These are phyloP conservation scores for Blastomyces silverae DNA, from an alignment of 2,329 filamentous ascomycete species.

Conservation along the genomic window DNA sequence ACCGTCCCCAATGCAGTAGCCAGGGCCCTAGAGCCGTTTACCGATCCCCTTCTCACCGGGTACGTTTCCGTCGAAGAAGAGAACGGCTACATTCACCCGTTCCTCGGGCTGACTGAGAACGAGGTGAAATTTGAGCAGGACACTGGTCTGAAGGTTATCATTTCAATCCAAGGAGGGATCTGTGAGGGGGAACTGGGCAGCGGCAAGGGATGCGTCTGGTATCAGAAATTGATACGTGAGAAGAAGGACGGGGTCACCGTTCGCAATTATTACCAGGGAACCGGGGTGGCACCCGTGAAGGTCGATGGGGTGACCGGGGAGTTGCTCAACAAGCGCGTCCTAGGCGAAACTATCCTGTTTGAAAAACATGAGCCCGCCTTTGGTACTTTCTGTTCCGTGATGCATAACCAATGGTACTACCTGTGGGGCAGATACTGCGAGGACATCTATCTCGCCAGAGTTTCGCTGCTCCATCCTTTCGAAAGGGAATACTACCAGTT, in stretches of 20 bases:
- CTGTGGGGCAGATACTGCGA: constrained; percentile 18
- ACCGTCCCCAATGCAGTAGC: constrained; percentile 14
- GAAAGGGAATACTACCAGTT: constrained; percentile 18
- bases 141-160: constrained; percentile 9
- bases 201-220: constrained; percentile 20
- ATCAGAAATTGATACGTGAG: constrained; percentile 14
- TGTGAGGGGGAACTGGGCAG: constrained; percentile 13
- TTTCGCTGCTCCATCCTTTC: constrained; percentile 14
- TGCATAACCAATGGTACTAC: constrained; percentile 17
- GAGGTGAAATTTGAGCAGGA: constrained; percentile 15
- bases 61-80: constrained; percentile 12
- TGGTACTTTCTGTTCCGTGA: constrained; percentile 20
- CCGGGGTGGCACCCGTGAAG: constrained; percentile 17
- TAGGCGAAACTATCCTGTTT: constrained; percentile 15
- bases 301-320: constrained; percentile 14
- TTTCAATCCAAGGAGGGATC: constrained; percentile 16
- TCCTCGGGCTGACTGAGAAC: constrained; percentile 16
- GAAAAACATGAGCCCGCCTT: constrained; percentile 17
- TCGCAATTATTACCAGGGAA: constrained; percentile 14
- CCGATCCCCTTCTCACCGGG: constrained; percentile 8
- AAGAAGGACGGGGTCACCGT: neutral
- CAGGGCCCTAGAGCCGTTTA: constrained; percentile 8
- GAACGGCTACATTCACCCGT: constrained; percentile 12
- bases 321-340: constrained; percentile 12
- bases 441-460: constrained; percentile 19